Conservation (phyloP, 768 basidiomycete species). For the Mycena galericulata region DNA sequence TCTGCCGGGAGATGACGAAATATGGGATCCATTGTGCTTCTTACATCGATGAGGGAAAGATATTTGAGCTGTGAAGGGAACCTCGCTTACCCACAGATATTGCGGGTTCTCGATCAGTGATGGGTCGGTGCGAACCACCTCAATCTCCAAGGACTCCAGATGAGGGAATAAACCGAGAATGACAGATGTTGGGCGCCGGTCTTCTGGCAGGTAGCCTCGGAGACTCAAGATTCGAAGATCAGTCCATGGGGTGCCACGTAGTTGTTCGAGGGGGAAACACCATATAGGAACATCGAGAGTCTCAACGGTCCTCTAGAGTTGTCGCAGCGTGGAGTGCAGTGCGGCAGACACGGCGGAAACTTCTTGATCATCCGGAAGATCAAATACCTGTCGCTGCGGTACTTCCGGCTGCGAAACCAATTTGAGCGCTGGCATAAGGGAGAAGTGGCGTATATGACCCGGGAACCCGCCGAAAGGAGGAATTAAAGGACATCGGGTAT, state of each 20-base stretch:
- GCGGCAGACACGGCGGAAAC: slow-evolving; percentile 9
- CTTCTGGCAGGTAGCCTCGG: slow-evolving; percentile 7
- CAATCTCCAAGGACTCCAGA: slow-evolving; percentile 8
- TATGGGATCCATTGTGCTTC: slow-evolving; percentile 9
- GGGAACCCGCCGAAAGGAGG: slow-evolving; percentile 5
- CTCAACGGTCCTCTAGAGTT: slow-evolving; percentile 6
- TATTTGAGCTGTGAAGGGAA: slow-evolving; percentile 10
- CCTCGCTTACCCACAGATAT: neutral
- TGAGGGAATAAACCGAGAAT: slow-evolving; percentile 9
- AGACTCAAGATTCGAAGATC: slow-evolving; percentile 3
- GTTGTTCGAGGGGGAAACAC: slow-evolving; percentile 9
- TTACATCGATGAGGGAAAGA: slow-evolving; percentile 1
- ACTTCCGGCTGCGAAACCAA: slow-evolving; percentile 8
- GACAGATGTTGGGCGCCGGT: slow-evolving; percentile 1
- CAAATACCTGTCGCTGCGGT: slow-evolving; percentile 7
- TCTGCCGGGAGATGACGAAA: slow-evolving; percentile 11
- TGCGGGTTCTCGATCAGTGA: slow-evolving; percentile 11
- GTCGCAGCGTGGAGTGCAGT: slow-evolving; percentile 6
- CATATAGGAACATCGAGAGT: slow-evolving; percentile 8
- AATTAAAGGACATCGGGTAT: slow-evolving; percentile 8
- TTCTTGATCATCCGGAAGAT: slow-evolving; percentile 5
- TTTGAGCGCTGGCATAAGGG: slow-evolving; percentile 3
- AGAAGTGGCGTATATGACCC: slow-evolving; percentile 6
- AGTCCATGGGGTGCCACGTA: slow-evolving; percentile 9
- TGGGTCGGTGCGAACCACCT: slow-evolving; percentile 10